phyloP scores from a whole-genome alignment of 2,329 filamentous ascomycete genomes.

The Penicillium sp. region DNA sequence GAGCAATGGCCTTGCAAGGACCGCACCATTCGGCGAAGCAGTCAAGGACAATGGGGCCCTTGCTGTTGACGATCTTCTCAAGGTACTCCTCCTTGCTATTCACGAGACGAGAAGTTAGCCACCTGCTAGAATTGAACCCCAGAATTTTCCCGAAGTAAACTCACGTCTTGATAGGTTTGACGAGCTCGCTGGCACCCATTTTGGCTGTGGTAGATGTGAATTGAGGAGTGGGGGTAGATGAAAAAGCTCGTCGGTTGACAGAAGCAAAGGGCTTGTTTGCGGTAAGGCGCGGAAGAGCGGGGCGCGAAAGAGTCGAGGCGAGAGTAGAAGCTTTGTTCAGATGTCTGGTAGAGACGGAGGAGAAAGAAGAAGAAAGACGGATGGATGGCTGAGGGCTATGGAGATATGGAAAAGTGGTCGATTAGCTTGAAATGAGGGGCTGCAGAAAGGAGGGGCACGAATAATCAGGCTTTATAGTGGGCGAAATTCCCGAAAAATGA shows the following conservation, averaged over 20 bases:
- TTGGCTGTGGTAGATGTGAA: conserved; percentile 48
- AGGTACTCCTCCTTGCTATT: conserved; percentile 65
- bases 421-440: conserved; percentile 31
- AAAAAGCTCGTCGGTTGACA: conserved; percentile 33
- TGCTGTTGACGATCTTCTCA: conserved; percentile 51
- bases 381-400: conserved; percentile 33
- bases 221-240: conserved; percentile 38
- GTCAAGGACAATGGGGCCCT: conserved; percentile 76
- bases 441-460: conserved; percentile 28
- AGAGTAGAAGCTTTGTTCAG: conserved; percentile 19
- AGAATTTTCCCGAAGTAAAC: conserved; percentile 12
- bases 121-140: background rate
- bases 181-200: conserved; percentile 32
- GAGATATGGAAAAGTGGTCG: conserved; percentile 10
- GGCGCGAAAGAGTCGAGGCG: conserved; percentile 18
- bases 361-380: conserved; percentile 29
- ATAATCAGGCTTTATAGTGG: conserved; percentile 34
- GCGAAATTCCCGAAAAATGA: conserved; percentile 29
- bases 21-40: conserved; percentile 92
- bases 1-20: conserved; percentile 90
- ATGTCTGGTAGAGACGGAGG: conserved; percentile 21
- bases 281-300: conserved; percentile 11
- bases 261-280: conserved; percentile 2
- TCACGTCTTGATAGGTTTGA: conserved; percentile 34
- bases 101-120: background rate